phyloP scores from a whole-genome alignment of 1,284 basidiomycete species.

The Ceratobasidium sp. region DNA sequence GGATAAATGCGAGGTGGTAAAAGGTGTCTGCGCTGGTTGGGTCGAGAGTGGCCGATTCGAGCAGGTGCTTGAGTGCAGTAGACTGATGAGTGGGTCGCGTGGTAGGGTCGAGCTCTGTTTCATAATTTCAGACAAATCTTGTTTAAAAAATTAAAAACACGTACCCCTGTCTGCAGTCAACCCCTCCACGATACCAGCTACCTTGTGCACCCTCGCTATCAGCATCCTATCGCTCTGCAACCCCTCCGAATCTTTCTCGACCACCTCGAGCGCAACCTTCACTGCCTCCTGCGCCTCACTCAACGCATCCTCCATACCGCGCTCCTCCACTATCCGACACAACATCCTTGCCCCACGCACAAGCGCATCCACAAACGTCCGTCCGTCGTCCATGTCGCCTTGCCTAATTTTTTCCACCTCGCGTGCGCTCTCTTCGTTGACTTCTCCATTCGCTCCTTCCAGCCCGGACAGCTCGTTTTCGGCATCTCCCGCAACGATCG shows the following conservation, averaged over 20 bases:
- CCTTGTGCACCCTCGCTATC: slow-evolving; percentile 69
- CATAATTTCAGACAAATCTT: slow-evolving; percentile 19
- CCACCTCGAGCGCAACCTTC: slow-evolving; percentile 66
- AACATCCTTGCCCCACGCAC: slow-evolving; percentile 82
- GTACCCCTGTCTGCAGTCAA: slow-evolving; percentile 73
- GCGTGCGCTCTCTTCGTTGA: slow-evolving; percentile 49
- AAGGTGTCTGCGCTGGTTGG: slow-evolving; percentile 72
- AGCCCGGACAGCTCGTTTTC: slow-evolving; percentile 46
- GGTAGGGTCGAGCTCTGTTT: slow-evolving; percentile 73
- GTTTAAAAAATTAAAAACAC: slow-evolving; percentile 39
- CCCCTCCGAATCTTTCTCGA: slow-evolving; percentile 60
- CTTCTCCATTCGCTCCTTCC: slow-evolving; percentile 17
- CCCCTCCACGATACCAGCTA: slow-evolving; percentile 75
- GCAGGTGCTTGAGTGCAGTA: slow-evolving; percentile 71
- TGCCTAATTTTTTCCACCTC: slow-evolving; percentile 49
- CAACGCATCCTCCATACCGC: slow-evolving; percentile 60
- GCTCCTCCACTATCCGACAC: slow-evolving; percentile 62
- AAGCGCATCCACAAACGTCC: slow-evolving; percentile 77
- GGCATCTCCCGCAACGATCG: slow-evolving; percentile 39
- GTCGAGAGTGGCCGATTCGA: slow-evolving; percentile 66
- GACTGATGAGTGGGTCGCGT: slow-evolving; percentile 72
- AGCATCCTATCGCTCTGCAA: slow-evolving; percentile 53
- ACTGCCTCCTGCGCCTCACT: slow-evolving; percentile 68
- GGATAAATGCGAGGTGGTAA: slow-evolving; percentile 85
- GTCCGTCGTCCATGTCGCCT: slow-evolving; percentile 70